Evolutionary conservation across 2,329 filamentous ascomycete species (phyloP).

Genomic region (Pezicula neosporulosa): DNA sequence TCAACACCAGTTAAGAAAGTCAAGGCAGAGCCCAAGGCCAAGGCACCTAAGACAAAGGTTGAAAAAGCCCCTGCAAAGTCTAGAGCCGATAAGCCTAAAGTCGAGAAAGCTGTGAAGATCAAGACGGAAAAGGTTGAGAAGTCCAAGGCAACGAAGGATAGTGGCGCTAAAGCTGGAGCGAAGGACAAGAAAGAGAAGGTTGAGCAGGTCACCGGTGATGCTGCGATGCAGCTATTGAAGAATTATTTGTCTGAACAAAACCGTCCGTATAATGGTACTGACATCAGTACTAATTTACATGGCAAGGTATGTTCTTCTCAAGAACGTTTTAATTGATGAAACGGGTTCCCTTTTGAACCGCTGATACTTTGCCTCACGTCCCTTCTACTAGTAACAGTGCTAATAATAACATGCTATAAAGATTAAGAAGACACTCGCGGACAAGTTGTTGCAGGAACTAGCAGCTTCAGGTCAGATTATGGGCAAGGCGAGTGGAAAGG

Average conservation of each 20-base stretch:
- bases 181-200: conserved; percentile 22
- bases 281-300: conserved; percentile 58
- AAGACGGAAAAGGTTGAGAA: conserved; percentile 7
- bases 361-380: not conserved
- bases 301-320: conserved; percentile 40
- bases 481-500: conserved; percentile 36
- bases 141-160: conserved; percentile 10
- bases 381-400: not conserved
- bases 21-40: not conserved
- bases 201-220: conserved; percentile 22
- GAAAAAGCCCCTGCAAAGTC: not conserved
- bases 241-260: conserved; percentile 34
- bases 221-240: conserved; percentile 30
- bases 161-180: conserved; percentile 8
- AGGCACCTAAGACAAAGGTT: not conserved
- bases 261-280: conserved; percentile 40
- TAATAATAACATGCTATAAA: conserved; percentile 10
- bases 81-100: conserved; percentile 8
- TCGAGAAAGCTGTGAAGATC: conserved; percentile 3
- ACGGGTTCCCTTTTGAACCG: not conserved
- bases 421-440: conserved; percentile 44
- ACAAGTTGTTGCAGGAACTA: conserved; percentile 60
- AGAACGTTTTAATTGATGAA: not conserved
- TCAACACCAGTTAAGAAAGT: not conserved
- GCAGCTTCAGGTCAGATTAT: conserved; percentile 57